These are phyloP conservation scores for Didymella pinodella DNA, from an alignment of 2,329 filamentous ascomycete species.

Conservation along the genomic window DNA sequence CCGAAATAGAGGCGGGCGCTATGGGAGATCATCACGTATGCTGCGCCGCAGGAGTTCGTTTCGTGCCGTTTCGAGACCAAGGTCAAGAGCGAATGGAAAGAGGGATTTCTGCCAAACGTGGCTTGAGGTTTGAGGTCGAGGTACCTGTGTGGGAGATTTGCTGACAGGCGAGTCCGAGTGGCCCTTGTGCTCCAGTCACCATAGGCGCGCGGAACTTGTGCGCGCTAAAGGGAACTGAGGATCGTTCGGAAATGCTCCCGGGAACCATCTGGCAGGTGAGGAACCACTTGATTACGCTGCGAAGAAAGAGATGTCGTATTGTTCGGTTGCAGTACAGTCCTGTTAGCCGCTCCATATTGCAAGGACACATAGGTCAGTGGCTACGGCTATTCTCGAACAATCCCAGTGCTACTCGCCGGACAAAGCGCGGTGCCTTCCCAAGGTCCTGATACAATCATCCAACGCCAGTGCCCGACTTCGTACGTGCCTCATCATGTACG, in stretches of 20 bases:
- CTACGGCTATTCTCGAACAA: too few relatives aligned
- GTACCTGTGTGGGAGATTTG: neutral
- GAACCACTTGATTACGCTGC: too few relatives aligned
- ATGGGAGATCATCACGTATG: conserved; percentile 26
- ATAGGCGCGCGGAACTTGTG: neutral
- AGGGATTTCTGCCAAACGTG: conserved; percentile 33
- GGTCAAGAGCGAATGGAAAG: conserved; percentile 16
- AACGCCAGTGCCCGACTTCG: neutral
- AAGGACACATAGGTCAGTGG: too few relatives aligned
- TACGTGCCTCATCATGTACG: neutral
- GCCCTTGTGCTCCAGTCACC: neutral
- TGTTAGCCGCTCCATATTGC: too few relatives aligned
- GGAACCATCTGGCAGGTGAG: neutral
- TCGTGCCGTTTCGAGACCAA: conserved; percentile 8
- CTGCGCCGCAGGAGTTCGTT: conserved; percentile 31
- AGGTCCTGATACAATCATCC: neutral
- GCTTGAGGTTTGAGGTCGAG: neutral
- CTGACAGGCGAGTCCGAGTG: neutral
- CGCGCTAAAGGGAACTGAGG: neutral
- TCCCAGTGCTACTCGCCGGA: too few relatives aligned
- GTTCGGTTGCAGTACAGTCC: too few relatives aligned
- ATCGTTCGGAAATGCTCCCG: neutral
- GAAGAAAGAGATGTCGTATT: too few relatives aligned
- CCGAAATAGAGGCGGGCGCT: conserved; percentile 23
- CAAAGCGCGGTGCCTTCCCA: neutral